A percentile compares a stretch with the other conserved stretches of the same genome.
Evolutionary conservation across 2,329 filamentous ascomycete genomes (phyloP).

Genomic region (Colletotrichum sp.): DNA sequence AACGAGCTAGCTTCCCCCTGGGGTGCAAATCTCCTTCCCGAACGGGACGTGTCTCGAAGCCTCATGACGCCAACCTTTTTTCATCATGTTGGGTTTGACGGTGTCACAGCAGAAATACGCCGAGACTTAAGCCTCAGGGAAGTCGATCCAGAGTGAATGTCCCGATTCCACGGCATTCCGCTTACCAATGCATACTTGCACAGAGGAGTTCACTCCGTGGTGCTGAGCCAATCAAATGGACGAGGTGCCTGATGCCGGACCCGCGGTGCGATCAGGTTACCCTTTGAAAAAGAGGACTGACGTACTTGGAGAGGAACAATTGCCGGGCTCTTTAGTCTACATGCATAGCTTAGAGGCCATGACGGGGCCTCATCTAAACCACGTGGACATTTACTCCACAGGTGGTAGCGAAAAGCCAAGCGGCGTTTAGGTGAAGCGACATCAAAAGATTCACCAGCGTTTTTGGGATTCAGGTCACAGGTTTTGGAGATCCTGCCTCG

Average conservation of each 20-base stretch:
- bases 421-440: not conserved
- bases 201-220: not conserved
- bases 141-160: not conserved
- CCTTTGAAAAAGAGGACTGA: not conserved
- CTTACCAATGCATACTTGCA: not conserved
- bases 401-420: not conserved
- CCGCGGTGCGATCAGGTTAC: not conserved
- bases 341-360: not conserved
- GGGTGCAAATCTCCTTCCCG: not conserved
- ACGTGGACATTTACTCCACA: not conserved
- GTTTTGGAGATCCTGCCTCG: not conserved
- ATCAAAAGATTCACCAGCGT: not conserved
- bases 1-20: not conserved
- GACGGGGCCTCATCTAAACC: not conserved
- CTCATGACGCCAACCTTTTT: conserved; percentile 7
- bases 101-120: not conserved
- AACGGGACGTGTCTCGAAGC: not conserved
- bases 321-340: not conserved
- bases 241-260: not conserved
- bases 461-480: not conserved
- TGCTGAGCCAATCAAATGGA: not conserved
- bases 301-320: not conserved
- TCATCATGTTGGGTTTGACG: not conserved
- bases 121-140: not conserved
- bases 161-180: not conserved